Evolutionary conservation across 257 asterid genomes (phyloP), one percentile per base, ranked within the genome.

Genomic region (Rauvolfia tetraphylla): DNA sequence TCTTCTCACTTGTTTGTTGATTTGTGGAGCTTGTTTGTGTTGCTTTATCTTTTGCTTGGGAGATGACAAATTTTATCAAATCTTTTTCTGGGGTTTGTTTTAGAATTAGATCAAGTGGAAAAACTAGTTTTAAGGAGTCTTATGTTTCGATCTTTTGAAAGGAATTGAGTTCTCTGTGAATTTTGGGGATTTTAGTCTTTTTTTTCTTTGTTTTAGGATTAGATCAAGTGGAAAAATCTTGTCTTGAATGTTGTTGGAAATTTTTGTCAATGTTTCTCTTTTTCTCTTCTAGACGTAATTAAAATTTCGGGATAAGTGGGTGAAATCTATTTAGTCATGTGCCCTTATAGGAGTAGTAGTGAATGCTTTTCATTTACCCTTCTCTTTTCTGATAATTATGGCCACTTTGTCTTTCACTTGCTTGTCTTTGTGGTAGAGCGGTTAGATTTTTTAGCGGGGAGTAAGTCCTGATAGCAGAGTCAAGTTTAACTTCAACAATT

Each of bases 391-490:
- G 25, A 18, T n/a, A 62, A 31, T 66, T 23, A 13, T 34, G 71
- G 44, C 25, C 2, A 25, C 12, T 1, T 1, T 70, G 12, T 15
- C 20, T 39, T 53, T 54, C 44, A 9, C 41, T 76, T 23, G 68
- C 18, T 75, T 33, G 49, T 48, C n/a, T 22, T 68, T 7, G 27
- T 0, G 23, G 23, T 39, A 1, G 5, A 18, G 38, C 58, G 56
- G 27, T 70, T 57, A 36, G 75, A 70, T 68, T 31, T 53, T 68
- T 31, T 56, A 9, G 44, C 29, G 20, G 57, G 36, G 74, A 65
- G 38, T 9, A 41, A 41, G 5, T 41, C 44, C 44, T 41, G 5
- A 41, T 9, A 4, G 44, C 8, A 41, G 44, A 41, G 44, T n/a
- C n/a, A n/a, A n/a, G n/a, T n/a, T n/a, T n/a, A n/a, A n/a, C n/a